Percentiles rank a stretch among this genome's conserved stretches.
Evolutionary conservation across 345 rosid genomes (phyloP).

Genomic region (Citrus cavaleriei): DNA sequence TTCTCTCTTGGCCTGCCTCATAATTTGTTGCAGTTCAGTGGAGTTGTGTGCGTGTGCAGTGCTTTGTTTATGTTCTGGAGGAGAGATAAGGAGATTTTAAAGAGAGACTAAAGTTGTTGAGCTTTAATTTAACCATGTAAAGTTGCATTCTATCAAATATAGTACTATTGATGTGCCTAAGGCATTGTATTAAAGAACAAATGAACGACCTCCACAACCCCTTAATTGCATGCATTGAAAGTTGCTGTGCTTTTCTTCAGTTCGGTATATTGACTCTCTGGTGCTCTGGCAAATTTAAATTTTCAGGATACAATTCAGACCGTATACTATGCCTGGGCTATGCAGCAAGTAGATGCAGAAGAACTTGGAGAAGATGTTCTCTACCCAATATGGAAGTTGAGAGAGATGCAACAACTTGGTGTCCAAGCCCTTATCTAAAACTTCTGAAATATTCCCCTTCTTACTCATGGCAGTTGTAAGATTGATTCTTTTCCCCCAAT

Average conservation of each 20-base stretch:
- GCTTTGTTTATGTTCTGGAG: not conserved
- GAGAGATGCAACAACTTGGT: conserved; percentile 72
- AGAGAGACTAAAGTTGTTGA: not conserved
- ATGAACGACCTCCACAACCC: not conserved
- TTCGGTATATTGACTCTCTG: not conserved
- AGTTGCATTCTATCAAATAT: not conserved
- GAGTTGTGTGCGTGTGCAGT: not conserved
- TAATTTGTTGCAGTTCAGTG: not conserved
- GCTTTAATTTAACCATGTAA: not conserved
- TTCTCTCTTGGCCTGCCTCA: not conserved
- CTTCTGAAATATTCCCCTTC: not conserved
- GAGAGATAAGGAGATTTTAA: not conserved
- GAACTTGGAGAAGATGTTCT: conserved; percentile 85
- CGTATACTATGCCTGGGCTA: conserved; percentile 83
- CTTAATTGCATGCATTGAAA: not conserved
- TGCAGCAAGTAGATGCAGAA: conserved; percentile 84
- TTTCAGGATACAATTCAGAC: conserved; percentile 82
- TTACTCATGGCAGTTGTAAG: conserved; percentile 9
- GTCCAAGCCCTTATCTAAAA: conserved; percentile 67
- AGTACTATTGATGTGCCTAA: not conserved
- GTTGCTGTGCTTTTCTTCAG: not conserved
- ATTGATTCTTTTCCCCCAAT: not conserved
- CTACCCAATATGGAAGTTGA: conserved; percentile 86
- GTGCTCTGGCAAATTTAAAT: not conserved
- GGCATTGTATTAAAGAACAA: not conserved